A percentile compares a stretch with the other conserved stretches of the same genome.
These are phyloP conservation scores for Cryphonectria carpinicola DNA, from an alignment of 2,329 filamentous ascomycete genomes.

Conservation along the genomic window DNA sequence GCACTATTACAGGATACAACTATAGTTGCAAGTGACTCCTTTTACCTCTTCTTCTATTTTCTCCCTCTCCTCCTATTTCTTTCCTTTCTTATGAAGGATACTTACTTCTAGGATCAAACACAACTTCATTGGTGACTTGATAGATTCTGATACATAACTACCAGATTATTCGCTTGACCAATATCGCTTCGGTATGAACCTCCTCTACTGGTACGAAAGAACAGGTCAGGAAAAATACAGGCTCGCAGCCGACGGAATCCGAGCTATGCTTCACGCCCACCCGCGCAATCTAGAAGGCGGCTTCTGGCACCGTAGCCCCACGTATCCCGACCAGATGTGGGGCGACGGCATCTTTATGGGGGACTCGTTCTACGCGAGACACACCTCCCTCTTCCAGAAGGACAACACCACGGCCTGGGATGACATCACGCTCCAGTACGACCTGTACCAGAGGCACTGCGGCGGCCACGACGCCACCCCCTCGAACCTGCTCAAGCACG, in stretches of 20 bases:
- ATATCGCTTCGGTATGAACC: slow-evolving; percentile 45
- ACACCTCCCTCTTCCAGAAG: slow-evolving; percentile 33
- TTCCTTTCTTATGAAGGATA: neutral
- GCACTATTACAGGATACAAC: slow-evolving; percentile 45
- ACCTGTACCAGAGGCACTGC: slow-evolving; percentile 39
- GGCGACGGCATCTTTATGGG: slow-evolving; percentile 48
- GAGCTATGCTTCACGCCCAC: slow-evolving; percentile 44
- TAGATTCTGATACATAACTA: neutral
- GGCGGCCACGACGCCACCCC: slow-evolving; percentile 39
- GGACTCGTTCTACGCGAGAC: slow-evolving; percentile 38
- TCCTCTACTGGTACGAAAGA: slow-evolving; percentile 43
- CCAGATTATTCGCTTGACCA: slow-evolving; percentile 42
- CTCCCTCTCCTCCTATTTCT: neutral
- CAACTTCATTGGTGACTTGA: too few relatives aligned
- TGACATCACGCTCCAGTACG: slow-evolving; percentile 24
- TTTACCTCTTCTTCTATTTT: neutral
- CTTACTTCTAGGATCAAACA: neutral
- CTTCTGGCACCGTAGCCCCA: slow-evolving; percentile 47
- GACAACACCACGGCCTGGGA: slow-evolving; percentile 36
- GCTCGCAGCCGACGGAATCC: slow-evolving; percentile 42
- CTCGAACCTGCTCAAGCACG: slow-evolving; percentile 54
- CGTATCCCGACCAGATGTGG: slow-evolving; percentile 50
- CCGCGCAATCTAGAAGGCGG: slow-evolving; percentile 45
- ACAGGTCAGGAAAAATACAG: slow-evolving; percentile 44
- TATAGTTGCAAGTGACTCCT: slow-evolving; percentile 37